Percentiles rank a stretch among this genome's conserved stretches.
Evolutionary conservation across 2,329 filamentous ascomycete genomes (phyloP).

Genomic region (Exophiala spinifera): DNA sequence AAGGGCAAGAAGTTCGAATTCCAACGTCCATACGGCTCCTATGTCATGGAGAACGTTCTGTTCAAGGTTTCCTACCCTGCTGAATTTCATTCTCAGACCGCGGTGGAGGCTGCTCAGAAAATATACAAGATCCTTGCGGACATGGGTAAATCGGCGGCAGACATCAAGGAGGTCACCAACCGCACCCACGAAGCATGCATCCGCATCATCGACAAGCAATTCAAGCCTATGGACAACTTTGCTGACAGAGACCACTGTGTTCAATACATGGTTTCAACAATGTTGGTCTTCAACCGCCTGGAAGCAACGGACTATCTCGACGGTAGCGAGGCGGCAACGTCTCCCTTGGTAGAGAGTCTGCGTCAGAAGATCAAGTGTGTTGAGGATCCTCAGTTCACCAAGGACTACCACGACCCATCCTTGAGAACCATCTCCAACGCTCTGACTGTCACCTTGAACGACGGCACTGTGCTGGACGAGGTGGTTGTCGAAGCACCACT

Average conservation of each 20-base stretch:
- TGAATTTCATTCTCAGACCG: constrained; percentile 76
- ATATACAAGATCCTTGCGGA: constrained; percentile 79
- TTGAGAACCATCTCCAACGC: constrained; percentile 98
- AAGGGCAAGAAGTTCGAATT: constrained; percentile 94
- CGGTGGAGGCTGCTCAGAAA: constrained; percentile 88
- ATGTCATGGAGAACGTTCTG: constrained; percentile 99
- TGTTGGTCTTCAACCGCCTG: constrained; percentile 92
- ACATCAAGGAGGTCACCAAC: constrained; percentile 91
- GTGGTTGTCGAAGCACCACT: constrained; percentile 90
- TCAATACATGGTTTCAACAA: constrained; percentile 96
- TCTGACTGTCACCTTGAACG: constrained; percentile 88
- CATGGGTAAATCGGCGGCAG: constrained; percentile 83
- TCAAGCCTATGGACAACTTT: constrained; percentile 99
- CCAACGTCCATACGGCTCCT: constrained; percentile 93
- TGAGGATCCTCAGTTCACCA: constrained; percentile 90
- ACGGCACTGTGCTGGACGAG: constrained; percentile 87
- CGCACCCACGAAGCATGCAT: constrained; percentile 97
- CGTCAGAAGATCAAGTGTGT: constrained; percentile 93
- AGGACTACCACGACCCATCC: constrained; percentile 89
- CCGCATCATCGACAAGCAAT: constrained; percentile 99
- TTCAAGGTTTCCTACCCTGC: constrained; percentile 99
- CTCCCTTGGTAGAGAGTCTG: constrained; percentile 82
- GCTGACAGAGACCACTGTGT: constrained; percentile 99
- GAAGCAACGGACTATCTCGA: constrained; percentile 92
- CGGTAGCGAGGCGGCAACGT: constrained; percentile 86